Evolutionary conservation across 768 basidiomycete genomes (phyloP).

Genomic region (Suillus plorans): DNA sequence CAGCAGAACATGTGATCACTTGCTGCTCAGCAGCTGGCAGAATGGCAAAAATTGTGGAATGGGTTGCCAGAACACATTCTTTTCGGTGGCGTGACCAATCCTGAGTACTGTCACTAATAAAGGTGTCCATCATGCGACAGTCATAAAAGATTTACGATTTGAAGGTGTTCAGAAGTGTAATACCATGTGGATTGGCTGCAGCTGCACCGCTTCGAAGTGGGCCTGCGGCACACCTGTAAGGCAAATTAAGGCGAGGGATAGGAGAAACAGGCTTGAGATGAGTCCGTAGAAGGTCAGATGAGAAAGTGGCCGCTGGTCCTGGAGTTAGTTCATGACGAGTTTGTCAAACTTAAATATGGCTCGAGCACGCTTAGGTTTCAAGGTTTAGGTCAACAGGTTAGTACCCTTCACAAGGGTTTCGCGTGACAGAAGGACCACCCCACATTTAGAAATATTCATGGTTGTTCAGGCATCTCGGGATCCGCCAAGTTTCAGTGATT

Average conservation of each 20-base stretch:
- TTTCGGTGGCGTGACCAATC: slow-evolving; percentile 79
- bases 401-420: background rate
- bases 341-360: background rate
- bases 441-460: too few species aligned
- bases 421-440: slow-evolving; percentile 3
- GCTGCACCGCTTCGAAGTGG: slow-evolving; percentile 85
- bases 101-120: slow-evolving; percentile 34
- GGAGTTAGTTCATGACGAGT: background rate
- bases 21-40: slow-evolving; percentile 72
- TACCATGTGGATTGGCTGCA: slow-evolving; percentile 84
- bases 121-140: slow-evolving; percentile 10
- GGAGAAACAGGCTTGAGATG: slow-evolving; percentile 19
- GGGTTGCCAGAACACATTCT: slow-evolving; percentile 56
- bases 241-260: slow-evolving; percentile 60
- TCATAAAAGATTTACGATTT: slow-evolving; percentile 46
- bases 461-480: background rate
- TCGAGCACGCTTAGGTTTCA: background rate
- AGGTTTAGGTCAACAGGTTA: slow-evolving; percentile 3
- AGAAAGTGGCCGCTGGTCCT: background rate
- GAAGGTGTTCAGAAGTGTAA: slow-evolving; percentile 75
- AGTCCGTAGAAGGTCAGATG: slow-evolving; percentile 12
- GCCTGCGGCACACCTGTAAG: slow-evolving; percentile 69
- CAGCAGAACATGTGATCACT: slow-evolving; percentile 64
- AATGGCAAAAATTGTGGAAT: slow-evolving; percentile 59
- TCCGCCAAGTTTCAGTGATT: background rate